Evolutionary conservation across 345 rosid species (phyloP).

Genomic region (Salix viminalis): DNA sequence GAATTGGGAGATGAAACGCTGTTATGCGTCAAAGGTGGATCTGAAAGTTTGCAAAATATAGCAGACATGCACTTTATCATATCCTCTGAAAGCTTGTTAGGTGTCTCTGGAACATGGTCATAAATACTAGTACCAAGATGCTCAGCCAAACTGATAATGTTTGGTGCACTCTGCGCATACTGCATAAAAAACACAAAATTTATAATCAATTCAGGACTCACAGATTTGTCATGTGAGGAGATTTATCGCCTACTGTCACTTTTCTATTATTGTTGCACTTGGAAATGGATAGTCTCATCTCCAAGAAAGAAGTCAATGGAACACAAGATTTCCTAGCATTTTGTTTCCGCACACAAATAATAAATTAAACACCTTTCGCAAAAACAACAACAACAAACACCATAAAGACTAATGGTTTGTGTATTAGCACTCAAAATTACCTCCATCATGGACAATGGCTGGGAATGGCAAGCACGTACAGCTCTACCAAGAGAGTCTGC

Average conservation of each 20-base stretch:
- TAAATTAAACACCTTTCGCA: too few species aligned
- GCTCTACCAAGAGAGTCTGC: conserved; percentile 53
- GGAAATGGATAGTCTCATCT: background rate
- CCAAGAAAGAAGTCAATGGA: background rate
- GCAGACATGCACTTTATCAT: conserved; percentile 92
- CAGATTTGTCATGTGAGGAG: background rate
- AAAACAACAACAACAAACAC: background rate
- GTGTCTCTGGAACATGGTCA: conserved; percentile 85
- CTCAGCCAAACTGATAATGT: conserved; percentile 84
- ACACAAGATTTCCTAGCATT: background rate
- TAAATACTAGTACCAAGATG: conserved; percentile 85
- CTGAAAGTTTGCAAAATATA: conserved; percentile 84
- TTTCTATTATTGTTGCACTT: background rate
- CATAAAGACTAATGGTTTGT: background rate
- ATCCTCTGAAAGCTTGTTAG: conserved; percentile 91
- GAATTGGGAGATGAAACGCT: conserved; percentile 77
- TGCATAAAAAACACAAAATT: conserved; percentile 29
- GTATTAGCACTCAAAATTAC: conserved; percentile 33
- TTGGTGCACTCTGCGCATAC: conserved; percentile 68
- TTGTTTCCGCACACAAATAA: background rate
- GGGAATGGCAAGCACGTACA: conserved; percentile 73
- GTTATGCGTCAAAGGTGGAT: conserved; percentile 62
- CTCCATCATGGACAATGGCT: conserved; percentile 70
- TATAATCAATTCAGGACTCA: conserved; percentile 8
- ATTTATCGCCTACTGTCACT: background rate